phyloP scores from a whole-genome alignment of 208 protist genomes.

The Trypanosoma melophagium region DNA sequence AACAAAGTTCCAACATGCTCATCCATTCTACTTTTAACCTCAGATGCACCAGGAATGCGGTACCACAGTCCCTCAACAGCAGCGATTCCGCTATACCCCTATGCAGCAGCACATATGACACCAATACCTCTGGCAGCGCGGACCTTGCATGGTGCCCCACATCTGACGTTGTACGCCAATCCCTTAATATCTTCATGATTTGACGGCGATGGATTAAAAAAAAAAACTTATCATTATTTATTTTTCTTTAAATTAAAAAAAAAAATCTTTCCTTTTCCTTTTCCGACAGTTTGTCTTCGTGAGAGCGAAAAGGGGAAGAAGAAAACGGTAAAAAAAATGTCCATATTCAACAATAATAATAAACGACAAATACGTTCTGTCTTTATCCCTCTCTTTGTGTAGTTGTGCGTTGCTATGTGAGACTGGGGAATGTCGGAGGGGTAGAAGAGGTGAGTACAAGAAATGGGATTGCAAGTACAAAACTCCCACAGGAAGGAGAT shows the following conservation, averaged over 20 bases:
- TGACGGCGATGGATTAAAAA: not conserved
- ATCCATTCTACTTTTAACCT: not conserved
- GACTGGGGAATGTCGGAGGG: no score
- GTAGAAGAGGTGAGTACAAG: no score
- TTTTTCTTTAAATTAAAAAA: conserved; percentile 3
- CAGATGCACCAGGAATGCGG: not conserved
- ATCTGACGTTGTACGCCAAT: not conserved
- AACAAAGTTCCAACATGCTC: conserved; percentile 25
- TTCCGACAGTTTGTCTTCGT: not conserved
- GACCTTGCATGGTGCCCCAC: not conserved
- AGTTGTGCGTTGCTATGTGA: no score
- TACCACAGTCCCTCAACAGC: not conserved
- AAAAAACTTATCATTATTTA: conserved; percentile 1
- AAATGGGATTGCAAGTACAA: no score
- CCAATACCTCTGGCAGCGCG: not conserved
- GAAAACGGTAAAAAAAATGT: no score
- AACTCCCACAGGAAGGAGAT: no score
- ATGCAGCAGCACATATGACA: not conserved
- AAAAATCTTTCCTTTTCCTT: conserved; percentile 7
- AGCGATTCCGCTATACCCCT: not conserved
- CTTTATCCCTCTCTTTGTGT: no score
- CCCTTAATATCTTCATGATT: no score
- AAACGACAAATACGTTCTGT: no score
- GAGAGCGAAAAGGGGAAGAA: no score
- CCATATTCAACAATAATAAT: no score